Base-by-base conservation (phyloP, 2,329 filamentous ascomycete genomes). In the Coleophoma crateriformis region DNA sequence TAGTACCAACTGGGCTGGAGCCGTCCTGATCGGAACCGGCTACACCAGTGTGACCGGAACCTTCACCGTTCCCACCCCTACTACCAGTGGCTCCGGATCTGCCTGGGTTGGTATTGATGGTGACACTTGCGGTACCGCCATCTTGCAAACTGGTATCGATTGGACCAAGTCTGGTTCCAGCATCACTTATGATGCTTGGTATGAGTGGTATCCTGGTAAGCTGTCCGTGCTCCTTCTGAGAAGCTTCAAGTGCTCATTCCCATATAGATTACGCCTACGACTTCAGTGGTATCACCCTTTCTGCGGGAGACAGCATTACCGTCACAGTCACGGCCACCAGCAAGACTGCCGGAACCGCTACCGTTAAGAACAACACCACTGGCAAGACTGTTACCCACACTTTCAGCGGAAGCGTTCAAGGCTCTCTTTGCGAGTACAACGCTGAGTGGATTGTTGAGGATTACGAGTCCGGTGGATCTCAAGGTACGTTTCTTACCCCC, bases 81-180 rank as follows among this genome's bases (percentile, higher is more conserved):
- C 67, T n/a, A 58, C 67, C 7, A 57, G 67, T 17, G 73, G 76
- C 56, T 71, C 73, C 43, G 74, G 73, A 19, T 73, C 75, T 3
- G 77, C 75, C n/a, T 81, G 76, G 78, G 77, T 82, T 10, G 78
- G 79, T 22, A 81, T 82, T 50, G 79, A 82, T 50, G 79, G 79
- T 13, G 75, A 79, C 57, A 78, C 75, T 5, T 81, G 76, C 63
- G 61, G 59, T 33, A 67, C 65, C 2, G 74, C 76, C 11, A 78
- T 81, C 46, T 64, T 81, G 5, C 77, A 81, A 60, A 75, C 76
- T 1, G 79, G 78, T n/a, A 63, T 82, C 34, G 77, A 81, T 61
- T 78, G 78, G 59, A 72, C 71, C 47, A 63, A 75, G 40, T 54
- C 69, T n/a, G 64, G 67, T 17, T 64, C 64, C 19, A 50, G 58